A percentile compares a stretch with the other conserved stretches of the same genome.
phyloP scores from a whole-genome alignment of 106 monocot genomes.

The Dioscorea zingiberensis region DNA sequence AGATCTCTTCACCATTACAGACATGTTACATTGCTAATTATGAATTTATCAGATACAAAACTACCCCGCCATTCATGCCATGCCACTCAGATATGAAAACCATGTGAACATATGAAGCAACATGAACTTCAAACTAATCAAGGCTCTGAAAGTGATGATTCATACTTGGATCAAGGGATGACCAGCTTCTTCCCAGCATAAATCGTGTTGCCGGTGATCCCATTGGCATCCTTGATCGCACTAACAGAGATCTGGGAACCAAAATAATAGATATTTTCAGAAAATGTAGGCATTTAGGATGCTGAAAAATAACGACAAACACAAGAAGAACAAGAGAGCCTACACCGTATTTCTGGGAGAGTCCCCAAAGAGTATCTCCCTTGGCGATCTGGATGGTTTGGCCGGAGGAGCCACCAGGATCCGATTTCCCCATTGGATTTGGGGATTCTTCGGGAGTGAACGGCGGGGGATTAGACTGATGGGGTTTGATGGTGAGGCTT shows the following conservation, averaged over 20 bases:
- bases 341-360: slow-evolving; percentile 27
- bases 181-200: slow-evolving; percentile 41
- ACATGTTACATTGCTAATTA: no score
- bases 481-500: slow-evolving; percentile 13
- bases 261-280: background rate
- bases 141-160: no score
- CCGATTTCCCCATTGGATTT: background rate
- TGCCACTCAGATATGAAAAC: no score
- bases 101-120: no score
- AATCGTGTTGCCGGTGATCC: slow-evolving; percentile 26
- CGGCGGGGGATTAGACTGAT: background rate
- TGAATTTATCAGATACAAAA: no score
- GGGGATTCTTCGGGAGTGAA: background rate
- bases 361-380: slow-evolving; percentile 34
- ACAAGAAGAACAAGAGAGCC: background rate
- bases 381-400: slow-evolving; percentile 17
- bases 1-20: no score
- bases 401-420: background rate
- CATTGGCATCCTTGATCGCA: slow-evolving; percentile 28
- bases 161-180: slow-evolving; percentile 11
- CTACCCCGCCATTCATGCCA: no score
- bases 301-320: background rate
- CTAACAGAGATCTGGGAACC: slow-evolving; percentile 30
- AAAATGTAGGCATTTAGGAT: no score
- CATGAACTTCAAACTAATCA: no score